Evolutionary conservation across 257 asterid species (phyloP).

Genomic region (Handroanthus guayacan): DNA sequence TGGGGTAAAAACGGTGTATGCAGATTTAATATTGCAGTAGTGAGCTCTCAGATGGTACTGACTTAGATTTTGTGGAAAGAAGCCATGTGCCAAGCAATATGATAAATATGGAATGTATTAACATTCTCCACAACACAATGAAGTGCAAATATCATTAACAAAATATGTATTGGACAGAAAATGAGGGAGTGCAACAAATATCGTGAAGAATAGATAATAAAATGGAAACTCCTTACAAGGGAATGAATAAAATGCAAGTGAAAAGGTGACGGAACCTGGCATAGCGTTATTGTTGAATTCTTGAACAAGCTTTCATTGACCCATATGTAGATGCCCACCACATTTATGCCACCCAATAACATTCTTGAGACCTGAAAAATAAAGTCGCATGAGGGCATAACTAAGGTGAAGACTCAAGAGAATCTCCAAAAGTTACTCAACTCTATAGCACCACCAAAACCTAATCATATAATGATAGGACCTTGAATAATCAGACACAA

Average conservation of each 20-base stretch:
- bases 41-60: background rate
- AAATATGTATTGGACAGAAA: background rate
- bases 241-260: background rate
- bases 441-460: constrained; percentile 18
- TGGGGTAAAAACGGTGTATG: background rate
- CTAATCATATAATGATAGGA: constrained; percentile 5
- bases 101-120: background rate
- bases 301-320: constrained; percentile 81
- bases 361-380: constrained; percentile 82
- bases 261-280: constrained; percentile 71
- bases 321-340: constrained; percentile 89
- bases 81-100: constrained; percentile 5
- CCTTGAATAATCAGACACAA: constrained; percentile 14
- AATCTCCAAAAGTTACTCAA: background rate
- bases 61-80: background rate
- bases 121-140: background rate
- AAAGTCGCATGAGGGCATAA: constrained; percentile 19
- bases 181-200: constrained; percentile 1
- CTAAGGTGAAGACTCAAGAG: constrained; percentile 26
- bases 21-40: constrained; percentile 8
- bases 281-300: constrained; percentile 72
- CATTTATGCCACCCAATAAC: constrained; percentile 92
- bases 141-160: background rate
- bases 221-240: constrained; percentile 27
- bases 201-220: background rate